Conservation (phyloP, 1,284 basidiomycete genomes). For the Irpex sp. region DNA sequence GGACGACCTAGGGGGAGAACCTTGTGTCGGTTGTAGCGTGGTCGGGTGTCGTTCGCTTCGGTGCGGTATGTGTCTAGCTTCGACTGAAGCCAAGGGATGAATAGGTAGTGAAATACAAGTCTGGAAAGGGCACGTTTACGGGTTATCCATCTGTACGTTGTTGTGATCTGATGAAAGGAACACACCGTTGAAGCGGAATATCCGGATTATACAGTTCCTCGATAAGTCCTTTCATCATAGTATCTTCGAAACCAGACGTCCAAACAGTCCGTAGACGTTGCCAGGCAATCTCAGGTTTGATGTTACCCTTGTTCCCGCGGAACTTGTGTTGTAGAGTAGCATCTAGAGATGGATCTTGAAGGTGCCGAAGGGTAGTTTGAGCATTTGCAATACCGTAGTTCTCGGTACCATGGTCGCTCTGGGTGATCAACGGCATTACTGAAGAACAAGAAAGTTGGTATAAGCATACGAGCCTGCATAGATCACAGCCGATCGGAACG, state of each 20-base stretch:
- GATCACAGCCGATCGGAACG: no score
- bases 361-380: conserved; percentile 31
- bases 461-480: no score
- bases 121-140: no score
- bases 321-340: conserved; percentile 34
- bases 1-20: conserved; percentile 30
- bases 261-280: conserved; percentile 23
- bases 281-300: conserved; percentile 36
- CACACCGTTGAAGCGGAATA: conserved; percentile 2
- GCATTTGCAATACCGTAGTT: conserved; percentile 36
- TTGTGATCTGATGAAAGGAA: not conserved
- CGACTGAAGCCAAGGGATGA: conserved; percentile 31
- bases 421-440: conserved; percentile 31
- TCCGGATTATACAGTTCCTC: not conserved
- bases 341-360: conserved; percentile 27
- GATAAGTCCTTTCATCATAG: conserved; percentile 14
- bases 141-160: not conserved
- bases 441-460: not conserved
- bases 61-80: conserved; percentile 28
- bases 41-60: conserved; percentile 20
- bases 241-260: conserved; percentile 31
- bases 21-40: conserved; percentile 25
- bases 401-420: conserved; percentile 36
- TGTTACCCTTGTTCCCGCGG: conserved; percentile 29
- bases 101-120: conserved; percentile 2